Conservation (phyloP, 2,329 filamentous ascomycete genomes). For the Daldinia eschscholtzii region DNA sequence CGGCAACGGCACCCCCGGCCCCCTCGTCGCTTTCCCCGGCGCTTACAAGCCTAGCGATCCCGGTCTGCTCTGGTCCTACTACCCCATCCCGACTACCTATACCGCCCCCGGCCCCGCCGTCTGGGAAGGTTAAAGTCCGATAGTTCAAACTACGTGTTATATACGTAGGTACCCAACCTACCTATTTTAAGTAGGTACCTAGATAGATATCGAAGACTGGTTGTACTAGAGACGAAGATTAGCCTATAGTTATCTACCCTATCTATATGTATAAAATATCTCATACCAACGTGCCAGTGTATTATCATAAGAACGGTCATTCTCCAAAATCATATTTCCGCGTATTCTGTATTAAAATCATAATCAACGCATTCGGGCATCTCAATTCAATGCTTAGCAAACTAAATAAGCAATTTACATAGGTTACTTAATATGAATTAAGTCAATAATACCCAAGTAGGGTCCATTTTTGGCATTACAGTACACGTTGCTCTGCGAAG, state of each 20-base stretch:
- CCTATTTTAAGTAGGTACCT: too few relatives aligned
- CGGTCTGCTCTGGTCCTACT: slow-evolving; percentile 48
- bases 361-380: neutral
- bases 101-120: slow-evolving; percentile 49
- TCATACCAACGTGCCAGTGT: neutral
- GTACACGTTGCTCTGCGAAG: slow-evolving; percentile 10
- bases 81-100: slow-evolving; percentile 48
- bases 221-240: neutral
- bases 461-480: slow-evolving; percentile 31
- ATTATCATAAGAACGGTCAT: neutral
- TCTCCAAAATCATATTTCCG: neutral
- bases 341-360: neutral
- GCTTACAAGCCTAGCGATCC: slow-evolving; percentile 51
- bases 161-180: neutral
- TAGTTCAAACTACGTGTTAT: neutral
- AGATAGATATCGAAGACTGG: neutral
- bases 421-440: neutral
- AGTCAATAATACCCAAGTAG: slow-evolving; percentile 13
- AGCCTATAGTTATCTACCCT: neutral
- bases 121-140: slow-evolving; percentile 25
- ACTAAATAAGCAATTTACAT: too few relatives aligned
- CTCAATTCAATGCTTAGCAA: neutral
- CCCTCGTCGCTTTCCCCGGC: slow-evolving; percentile 51
- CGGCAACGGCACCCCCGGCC: slow-evolving; percentile 47
- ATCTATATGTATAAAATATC: neutral